Conservation (phyloP, 1,284 basidiomycete species). For the Apiotrichum domesticum region DNA sequence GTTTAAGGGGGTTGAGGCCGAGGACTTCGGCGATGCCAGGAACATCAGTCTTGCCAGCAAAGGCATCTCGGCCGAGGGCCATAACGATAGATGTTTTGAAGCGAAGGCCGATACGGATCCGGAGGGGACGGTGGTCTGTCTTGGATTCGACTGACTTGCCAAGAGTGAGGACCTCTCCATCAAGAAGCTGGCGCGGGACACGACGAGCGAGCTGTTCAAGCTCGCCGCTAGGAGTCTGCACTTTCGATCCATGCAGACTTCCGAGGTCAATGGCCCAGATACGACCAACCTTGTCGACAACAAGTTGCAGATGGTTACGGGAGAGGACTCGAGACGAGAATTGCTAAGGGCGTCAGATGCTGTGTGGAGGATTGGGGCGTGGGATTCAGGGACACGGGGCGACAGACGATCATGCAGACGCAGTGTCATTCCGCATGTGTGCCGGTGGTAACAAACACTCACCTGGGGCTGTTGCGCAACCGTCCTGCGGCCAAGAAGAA, state of each 20-base stretch:
- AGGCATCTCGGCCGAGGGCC: too few relatives aligned
- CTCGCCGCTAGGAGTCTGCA: background rate
- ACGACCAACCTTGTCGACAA: slow-evolving; percentile 19
- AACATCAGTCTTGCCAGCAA: too few relatives aligned
- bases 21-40: too few relatives aligned
- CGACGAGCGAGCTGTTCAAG: background rate
- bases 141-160: slow-evolving; percentile 19
- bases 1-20: too few relatives aligned
- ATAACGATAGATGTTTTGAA: background rate
- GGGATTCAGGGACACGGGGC: background rate
- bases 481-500: slow-evolving; percentile 6
- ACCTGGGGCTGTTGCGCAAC: background rate
- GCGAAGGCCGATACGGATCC: slow-evolving; percentile 1
- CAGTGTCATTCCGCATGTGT: too few relatives aligned
- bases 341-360: too few relatives aligned
- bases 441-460: background rate
- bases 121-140: slow-evolving; percentile 2
- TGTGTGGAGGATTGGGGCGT: too few relatives aligned
- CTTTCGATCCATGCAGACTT: slow-evolving; percentile 28
- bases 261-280: slow-evolving; percentile 28
- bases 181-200: slow-evolving; percentile 17
- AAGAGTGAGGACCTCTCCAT: slow-evolving; percentile 26
- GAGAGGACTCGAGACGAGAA: slow-evolving; percentile 29
- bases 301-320: slow-evolving; percentile 26
- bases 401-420: background rate